Percentiles rank a stretch among this genome's conserved stretches.
phyloP scores from a whole-genome alignment of 2,329 filamentous ascomycete genomes.

The Graphilbum sp. region DNA sequence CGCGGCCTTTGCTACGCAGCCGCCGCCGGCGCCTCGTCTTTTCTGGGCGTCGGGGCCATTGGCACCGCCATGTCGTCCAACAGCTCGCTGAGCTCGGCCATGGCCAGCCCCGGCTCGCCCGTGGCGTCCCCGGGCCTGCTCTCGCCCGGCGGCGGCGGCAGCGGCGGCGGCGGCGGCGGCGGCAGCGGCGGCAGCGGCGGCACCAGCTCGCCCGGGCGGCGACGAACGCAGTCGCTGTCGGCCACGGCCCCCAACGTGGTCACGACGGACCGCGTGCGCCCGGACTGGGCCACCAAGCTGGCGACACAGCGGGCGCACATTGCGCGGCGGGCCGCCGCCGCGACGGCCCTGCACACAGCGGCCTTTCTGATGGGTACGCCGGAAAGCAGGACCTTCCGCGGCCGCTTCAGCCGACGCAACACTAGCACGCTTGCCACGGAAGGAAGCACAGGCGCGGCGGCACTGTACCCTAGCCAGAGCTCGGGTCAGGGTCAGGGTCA shows the following conservation, averaged over 20 bases:
- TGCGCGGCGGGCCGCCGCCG: slow-evolving; percentile 73
- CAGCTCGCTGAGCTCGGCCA: slow-evolving; percentile 55
- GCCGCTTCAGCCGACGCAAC: slow-evolving; percentile 41
- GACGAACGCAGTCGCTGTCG: slow-evolving; percentile 48
- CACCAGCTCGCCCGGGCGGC: slow-evolving; percentile 14
- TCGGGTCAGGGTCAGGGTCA: slow-evolving; percentile 5
- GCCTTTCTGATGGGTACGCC: slow-evolving; percentile 72
- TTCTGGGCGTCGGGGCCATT: slow-evolving; percentile 23
- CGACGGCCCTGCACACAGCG: slow-evolving; percentile 85
- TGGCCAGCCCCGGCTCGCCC: too few relatives aligned
- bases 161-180: too few relatives aligned
- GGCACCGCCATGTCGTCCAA: slow-evolving; percentile 72
- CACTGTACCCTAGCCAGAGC: too few relatives aligned
- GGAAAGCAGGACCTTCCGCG: slow-evolving; percentile 33
- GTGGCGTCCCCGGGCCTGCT: too few relatives aligned
- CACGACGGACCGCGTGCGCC: slow-evolving; percentile 80
- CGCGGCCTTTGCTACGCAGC: slow-evolving; percentile 59
- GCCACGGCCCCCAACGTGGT: slow-evolving; percentile 74
- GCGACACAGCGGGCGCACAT: slow-evolving; percentile 72
- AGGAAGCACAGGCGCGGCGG: slow-evolving; percentile 13
- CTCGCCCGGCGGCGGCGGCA: too few relatives aligned
- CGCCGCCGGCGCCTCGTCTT: slow-evolving; percentile 25
- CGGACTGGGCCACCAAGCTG: slow-evolving; percentile 88
- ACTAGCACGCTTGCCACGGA: too few relatives aligned
- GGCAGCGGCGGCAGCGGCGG: slow-evolving; percentile 17